phyloP scores from a whole-genome alignment of 2,329 filamentous ascomycete genomes.

The Fusarium scirpi region DNA sequence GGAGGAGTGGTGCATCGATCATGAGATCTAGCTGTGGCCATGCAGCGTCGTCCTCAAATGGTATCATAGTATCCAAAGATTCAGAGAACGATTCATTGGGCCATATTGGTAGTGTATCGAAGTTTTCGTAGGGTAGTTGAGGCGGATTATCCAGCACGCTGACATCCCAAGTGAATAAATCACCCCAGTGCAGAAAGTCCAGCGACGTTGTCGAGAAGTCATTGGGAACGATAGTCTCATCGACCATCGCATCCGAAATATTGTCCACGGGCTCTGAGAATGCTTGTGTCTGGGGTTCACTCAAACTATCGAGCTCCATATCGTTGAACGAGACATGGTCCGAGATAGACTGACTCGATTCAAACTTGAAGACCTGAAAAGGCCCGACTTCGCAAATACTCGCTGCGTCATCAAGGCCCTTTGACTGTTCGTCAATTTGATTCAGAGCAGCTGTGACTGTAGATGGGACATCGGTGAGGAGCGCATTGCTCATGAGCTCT shows the following conservation, averaged over 20 bases:
- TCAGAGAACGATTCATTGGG: conserved; percentile 24
- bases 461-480: conserved; percentile 18
- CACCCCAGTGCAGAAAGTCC: conserved; percentile 39
- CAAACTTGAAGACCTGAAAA: conserved; percentile 39
- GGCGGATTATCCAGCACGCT: conserved; percentile 36
- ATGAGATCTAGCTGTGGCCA: conserved; percentile 40
- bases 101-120: conserved; percentile 24
- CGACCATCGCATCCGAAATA: not conserved
- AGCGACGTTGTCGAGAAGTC: conserved; percentile 15
- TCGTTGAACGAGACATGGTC: conserved; percentile 19
- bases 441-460: conserved; percentile 36
- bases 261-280: conserved; percentile 7
- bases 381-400: conserved; percentile 22
- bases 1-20: conserved; percentile 27
- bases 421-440: conserved; percentile 39
- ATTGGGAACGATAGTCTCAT: accelerated
- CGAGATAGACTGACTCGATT: conserved; percentile 13
- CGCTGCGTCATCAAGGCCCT: conserved; percentile 3
- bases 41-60: conserved; percentile 17
- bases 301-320: conserved; percentile 25
- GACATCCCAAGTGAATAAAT: conserved; percentile 42
- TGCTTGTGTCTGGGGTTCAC: conserved; percentile 9
- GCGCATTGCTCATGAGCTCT: conserved; percentile 32
- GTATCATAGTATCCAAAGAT: not conserved
- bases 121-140: conserved; percentile 14